These are phyloP conservation scores for Corniculantispora saksenae DNA, from an alignment of 2,329 filamentous ascomycete genomes.

Conservation along the genomic window DNA sequence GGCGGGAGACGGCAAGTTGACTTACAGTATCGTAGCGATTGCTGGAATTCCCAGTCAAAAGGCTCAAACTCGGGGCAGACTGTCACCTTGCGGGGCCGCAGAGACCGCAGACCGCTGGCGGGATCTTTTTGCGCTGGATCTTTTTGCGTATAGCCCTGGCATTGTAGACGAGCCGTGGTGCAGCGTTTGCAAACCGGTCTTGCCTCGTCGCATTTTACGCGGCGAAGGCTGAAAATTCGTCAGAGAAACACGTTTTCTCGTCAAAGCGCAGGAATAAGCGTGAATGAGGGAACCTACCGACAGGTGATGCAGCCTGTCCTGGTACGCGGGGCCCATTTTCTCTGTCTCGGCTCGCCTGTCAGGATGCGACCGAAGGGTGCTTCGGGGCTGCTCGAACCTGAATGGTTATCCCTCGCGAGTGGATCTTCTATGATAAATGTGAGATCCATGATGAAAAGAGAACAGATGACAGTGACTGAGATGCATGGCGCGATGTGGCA, in stretches of 20 bases:
- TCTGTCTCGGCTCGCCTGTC: not conserved
- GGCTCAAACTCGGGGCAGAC: not conserved
- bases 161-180: not conserved
- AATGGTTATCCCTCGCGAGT: not conserved
- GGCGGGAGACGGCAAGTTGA: not conserved
- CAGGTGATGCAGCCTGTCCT: not conserved
- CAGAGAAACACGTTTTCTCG: not conserved
- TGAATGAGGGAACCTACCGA: not conserved
- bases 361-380: not conserved
- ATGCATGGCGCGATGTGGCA: not conserved
- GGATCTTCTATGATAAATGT: not conserved
- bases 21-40: not conserved
- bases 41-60: not conserved
- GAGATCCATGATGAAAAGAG: not conserved
- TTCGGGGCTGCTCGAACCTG: constrained; percentile 3
- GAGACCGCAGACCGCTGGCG: not conserved
- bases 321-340: not conserved
- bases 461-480: not conserved
- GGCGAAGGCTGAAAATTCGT: not conserved
- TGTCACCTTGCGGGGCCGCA: not conserved
- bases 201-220: not conserved
- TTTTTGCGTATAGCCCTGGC: not conserved
- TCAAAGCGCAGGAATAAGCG: too few species aligned
- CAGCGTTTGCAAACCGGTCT: not conserved
- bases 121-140: not conserved